phyloP scores from a whole-genome alignment of 2,329 filamentous ascomycete species.

The Coniochaeta hoffmannii region DNA sequence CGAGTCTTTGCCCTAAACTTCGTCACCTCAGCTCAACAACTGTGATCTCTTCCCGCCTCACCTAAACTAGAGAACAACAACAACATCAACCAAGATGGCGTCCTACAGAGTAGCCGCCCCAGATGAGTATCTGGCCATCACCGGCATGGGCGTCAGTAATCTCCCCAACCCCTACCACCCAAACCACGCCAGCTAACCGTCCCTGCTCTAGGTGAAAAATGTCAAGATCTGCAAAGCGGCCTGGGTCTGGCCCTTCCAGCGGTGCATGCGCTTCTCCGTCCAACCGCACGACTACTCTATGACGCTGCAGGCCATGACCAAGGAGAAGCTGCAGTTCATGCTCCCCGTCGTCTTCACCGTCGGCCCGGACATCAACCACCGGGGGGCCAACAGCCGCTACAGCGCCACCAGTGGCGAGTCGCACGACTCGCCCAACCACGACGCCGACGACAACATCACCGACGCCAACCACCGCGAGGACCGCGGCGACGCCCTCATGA shows the following conservation, averaged over 20 bases:
- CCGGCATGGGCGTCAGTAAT: constrained; percentile 58
- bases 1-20: too few species aligned
- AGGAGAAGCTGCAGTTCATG: constrained; percentile 77
- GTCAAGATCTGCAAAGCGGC: constrained; percentile 72
- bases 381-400: constrained; percentile 35
- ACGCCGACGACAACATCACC: constrained; percentile 12
- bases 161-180: constrained; percentile 11
- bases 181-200: constrained; percentile 25
- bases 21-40: background rate
- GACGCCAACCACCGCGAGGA: constrained; percentile 31
- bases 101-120: constrained; percentile 64
- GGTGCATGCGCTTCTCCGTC: constrained; percentile 54
- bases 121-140: constrained; percentile 82
- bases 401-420: constrained; percentile 8
- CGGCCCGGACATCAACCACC: constrained; percentile 64
- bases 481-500: constrained; percentile 59
- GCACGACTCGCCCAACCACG: background rate
- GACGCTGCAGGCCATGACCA: constrained; percentile 80
- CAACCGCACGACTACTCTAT: constrained; percentile 77
- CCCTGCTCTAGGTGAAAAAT: background rate
- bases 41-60: background rate
- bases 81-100: constrained; percentile 28
- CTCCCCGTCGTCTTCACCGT: constrained; percentile 82
- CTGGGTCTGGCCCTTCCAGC: constrained; percentile 65
- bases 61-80: background rate